A percentile compares a stretch with the other conserved stretches of the same genome.
Conservation (phyloP, 805 yeast species). For the Komagataella kurtzmanii region DNA sequence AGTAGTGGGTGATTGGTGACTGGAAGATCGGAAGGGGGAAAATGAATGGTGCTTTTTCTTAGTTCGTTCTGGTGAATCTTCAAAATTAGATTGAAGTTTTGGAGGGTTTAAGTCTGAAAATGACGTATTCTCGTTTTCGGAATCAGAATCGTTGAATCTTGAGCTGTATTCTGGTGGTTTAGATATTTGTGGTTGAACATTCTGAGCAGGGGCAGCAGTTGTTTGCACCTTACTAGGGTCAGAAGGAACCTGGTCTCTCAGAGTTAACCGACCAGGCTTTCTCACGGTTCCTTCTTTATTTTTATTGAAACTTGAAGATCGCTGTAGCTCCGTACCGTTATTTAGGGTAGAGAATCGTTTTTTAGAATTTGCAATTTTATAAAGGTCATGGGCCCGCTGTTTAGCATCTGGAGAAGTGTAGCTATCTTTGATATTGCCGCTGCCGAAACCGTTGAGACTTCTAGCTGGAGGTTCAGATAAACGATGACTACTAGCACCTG, state of each 20-base stretch:
- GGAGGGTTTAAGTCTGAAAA: not conserved
- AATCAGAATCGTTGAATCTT: not conserved
- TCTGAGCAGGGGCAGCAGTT: not conserved
- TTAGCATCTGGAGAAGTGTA: conserved; percentile 12
- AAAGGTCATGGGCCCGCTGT: conserved; percentile 36
- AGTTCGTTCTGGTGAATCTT: not conserved
- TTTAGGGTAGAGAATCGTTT: conserved; percentile 19
- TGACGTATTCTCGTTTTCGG: not conserved
- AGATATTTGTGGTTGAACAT: not conserved
- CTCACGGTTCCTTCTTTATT: conserved; percentile 5
- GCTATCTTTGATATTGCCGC: not conserved
- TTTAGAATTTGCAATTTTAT: conserved; percentile 32
- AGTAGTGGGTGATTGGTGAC: not conserved
- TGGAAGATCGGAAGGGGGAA: not conserved
- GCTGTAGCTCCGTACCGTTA: conserved; percentile 8
- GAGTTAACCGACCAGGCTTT: not conserved
- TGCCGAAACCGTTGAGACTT: not conserved
- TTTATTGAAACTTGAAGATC: conserved; percentile 47
- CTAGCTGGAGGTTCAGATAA: not conserved
- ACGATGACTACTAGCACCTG: not conserved
- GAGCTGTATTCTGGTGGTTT: not conserved
- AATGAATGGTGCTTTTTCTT: not conserved
- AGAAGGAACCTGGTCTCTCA: not conserved
- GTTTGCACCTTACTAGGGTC: not conserved
- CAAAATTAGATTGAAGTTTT: not conserved